Evolutionary conservation across 441 rosid species (phyloP).

Genomic region (Aleurites moluccanus): DNA sequence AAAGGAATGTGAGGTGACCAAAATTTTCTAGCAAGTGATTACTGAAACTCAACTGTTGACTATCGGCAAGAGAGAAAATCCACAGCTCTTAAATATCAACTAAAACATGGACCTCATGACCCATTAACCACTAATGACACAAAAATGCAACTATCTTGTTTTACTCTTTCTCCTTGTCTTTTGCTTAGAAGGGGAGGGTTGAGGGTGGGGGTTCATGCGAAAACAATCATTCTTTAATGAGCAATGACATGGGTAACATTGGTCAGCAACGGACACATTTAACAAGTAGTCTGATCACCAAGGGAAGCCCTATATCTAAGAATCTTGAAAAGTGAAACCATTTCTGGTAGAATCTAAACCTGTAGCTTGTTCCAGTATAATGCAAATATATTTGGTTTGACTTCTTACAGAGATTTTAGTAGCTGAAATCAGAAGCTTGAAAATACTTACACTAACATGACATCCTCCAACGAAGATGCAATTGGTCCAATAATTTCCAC

Average conservation of each 20-base stretch:
- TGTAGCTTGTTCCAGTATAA: neutral
- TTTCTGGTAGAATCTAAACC: slow-evolving; percentile 2
- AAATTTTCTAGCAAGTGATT: neutral
- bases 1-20: slow-evolving; percentile 18
- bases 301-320: neutral
- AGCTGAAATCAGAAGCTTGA: slow-evolving; percentile 12
- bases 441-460: slow-evolving; percentile 64
- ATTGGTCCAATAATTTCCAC: slow-evolving; percentile 85
- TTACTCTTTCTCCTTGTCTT: neutral
- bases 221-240: neutral
- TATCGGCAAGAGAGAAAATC: neutral
- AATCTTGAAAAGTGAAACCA: neutral
- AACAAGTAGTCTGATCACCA: neutral
- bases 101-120: neutral
- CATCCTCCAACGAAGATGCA: slow-evolving; percentile 79
- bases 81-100: neutral
- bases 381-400: neutral
- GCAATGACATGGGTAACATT: neutral
- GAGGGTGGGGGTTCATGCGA: neutral
- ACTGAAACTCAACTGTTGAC: slow-evolving; percentile 1
- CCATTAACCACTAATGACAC: neutral
- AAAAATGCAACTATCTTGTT: neutral
- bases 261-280: neutral
- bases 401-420: neutral
- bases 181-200: neutral